Conservation (phyloP, 106 monocot species). For the Hemerocallis citrina region DNA sequence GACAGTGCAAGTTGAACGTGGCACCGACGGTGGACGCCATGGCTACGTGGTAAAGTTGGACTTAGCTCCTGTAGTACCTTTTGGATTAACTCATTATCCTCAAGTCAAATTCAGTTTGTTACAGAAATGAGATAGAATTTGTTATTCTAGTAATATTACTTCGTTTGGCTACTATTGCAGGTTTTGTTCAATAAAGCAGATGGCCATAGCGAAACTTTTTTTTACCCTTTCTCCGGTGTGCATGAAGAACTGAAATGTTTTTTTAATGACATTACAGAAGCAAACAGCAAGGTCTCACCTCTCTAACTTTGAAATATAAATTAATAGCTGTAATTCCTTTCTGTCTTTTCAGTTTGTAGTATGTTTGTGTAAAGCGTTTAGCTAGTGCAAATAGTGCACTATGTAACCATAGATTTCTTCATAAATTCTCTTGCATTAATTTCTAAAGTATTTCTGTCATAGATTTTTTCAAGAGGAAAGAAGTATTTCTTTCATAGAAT, state of each 20-base stretch:
- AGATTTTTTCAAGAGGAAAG: too few relatives aligned
- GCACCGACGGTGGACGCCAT: conserved; percentile 49
- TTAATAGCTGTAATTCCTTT: too few relatives aligned
- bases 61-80: background rate
- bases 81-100: background rate
- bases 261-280: conserved; percentile 1
- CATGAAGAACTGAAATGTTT: conserved; percentile 10
- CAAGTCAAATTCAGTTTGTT: background rate
- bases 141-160: background rate
- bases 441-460: too few relatives aligned
- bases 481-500: too few relatives aligned
- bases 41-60: conserved; percentile 57
- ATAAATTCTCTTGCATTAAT: too few relatives aligned
- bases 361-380: too few relatives aligned
- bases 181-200: conserved; percentile 35
- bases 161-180: conserved; percentile 20
- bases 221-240: conserved; percentile 10
- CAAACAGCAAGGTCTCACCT: conserved; percentile 8
- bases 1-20: conserved; percentile 75
- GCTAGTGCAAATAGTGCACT: too few relatives aligned
- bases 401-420: too few relatives aligned
- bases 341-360: too few relatives aligned
- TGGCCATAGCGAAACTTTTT: conserved; percentile 14
- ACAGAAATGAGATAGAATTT: background rate
- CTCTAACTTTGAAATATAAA: too few relatives aligned